Conservation (phyloP, 495 filamentous ascomycete genomes). For the Neurospora sp. region DNA sequence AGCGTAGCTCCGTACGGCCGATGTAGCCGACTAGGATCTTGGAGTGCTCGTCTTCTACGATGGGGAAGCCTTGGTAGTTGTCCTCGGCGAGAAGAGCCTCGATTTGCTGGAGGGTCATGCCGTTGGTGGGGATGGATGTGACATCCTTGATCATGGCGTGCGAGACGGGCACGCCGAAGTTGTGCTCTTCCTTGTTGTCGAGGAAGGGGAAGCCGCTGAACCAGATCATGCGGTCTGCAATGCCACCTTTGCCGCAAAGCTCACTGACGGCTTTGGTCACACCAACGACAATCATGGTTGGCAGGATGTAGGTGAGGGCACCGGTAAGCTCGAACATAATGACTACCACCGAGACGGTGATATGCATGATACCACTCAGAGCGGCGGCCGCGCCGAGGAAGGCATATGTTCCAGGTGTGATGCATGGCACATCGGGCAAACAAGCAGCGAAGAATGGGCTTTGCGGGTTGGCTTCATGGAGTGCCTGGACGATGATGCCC, state of each 20-base stretch:
- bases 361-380: slow-evolving; percentile 96
- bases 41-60: slow-evolving; percentile 63
- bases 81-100: slow-evolving; percentile 67
- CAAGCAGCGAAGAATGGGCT: slow-evolving; percentile 81
- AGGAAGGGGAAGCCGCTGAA: slow-evolving; percentile 97
- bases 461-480: slow-evolving; percentile 72
- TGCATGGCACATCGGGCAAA: slow-evolving; percentile 86
- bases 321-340: slow-evolving; percentile 98
- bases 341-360: slow-evolving; percentile 91
- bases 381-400: slow-evolving; percentile 91
- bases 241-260: slow-evolving; percentile 87
- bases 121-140: slow-evolving; percentile 60
- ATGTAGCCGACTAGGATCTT: slow-evolving; percentile 84
- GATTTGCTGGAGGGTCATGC: slow-evolving; percentile 61
- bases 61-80: slow-evolving; percentile 90
- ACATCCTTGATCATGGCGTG: slow-evolving; percentile 82
- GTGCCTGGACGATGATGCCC: slow-evolving; percentile 85
- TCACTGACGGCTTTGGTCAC: slow-evolving; percentile 92
- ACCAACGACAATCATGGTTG: slow-evolving; percentile 97
- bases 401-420: slow-evolving; percentile 92
- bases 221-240: slow-evolving; percentile 98
- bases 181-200: slow-evolving; percentile 97
- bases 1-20: slow-evolving; percentile 84
- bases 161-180: slow-evolving; percentile 91
- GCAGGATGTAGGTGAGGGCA: slow-evolving; percentile 88